Conservation (phyloP, 1,284 basidiomycete genomes). For the Phellopilus nigrolimitatus region DNA sequence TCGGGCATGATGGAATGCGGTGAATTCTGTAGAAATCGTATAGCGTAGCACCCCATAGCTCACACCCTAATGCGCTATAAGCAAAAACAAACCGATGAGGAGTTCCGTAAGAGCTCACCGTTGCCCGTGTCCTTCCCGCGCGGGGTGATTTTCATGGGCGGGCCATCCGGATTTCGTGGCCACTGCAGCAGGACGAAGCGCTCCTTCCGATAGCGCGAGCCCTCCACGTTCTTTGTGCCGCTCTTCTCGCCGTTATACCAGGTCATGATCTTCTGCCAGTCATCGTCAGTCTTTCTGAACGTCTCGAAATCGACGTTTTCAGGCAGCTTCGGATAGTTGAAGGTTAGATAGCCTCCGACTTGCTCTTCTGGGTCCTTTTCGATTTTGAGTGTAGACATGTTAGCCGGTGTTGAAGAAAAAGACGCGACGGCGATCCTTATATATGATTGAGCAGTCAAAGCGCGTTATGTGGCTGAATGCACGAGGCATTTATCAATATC, state of each 20-base stretch:
- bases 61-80: constrained; percentile 19
- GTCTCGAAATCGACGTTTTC: constrained; percentile 15
- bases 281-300: constrained; percentile 15
- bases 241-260: constrained; percentile 9
- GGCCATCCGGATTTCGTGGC: constrained; percentile 33
- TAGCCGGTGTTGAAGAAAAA: constrained; percentile 16
- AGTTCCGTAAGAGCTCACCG: not conserved
- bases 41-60: constrained; percentile 40
- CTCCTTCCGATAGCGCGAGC: not conserved
- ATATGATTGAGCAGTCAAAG: not conserved
- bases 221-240: not conserved
- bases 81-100: constrained; percentile 27
- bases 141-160: constrained; percentile 23
- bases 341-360: constrained; percentile 7
- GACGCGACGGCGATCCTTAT: not conserved
- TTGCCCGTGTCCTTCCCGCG: constrained; percentile 21
- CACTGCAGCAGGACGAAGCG: constrained; percentile 31
- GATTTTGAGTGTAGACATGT: constrained; percentile 7
- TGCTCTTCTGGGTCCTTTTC: constrained; percentile 10
- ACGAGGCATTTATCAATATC: too few relatives aligned
- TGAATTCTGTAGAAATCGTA: constrained; percentile 38
- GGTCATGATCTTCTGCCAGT: constrained; percentile 10
- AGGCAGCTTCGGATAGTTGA: constrained; percentile 12
- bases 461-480: too few relatives aligned
- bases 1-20: constrained; percentile 24